Base-by-base conservation (phyloP, 2,329 filamentous ascomycete species). In the Cladosporium sp. region DNA sequence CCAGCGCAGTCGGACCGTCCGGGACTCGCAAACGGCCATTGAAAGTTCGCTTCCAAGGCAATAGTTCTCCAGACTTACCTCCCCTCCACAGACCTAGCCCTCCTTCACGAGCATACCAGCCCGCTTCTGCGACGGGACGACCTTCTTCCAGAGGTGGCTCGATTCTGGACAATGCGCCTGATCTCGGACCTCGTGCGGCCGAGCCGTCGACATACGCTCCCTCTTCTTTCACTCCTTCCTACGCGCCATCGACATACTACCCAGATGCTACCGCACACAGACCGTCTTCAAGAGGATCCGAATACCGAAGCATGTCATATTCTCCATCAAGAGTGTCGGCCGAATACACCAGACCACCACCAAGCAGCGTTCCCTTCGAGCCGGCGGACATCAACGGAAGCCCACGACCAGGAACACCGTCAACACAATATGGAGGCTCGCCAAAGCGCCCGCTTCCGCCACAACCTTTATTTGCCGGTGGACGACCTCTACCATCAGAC, bases 331-430 rank as follows among this genome's bases (percentile, higher is more conserved):
- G 71, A 57, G 72, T 65, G 18, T 74, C 75, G 3, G 72, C 73
- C 27, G 87, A 91, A 53, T 88, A 86, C 68, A 69, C 78, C 22
- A 79, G 87, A 45, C 86, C 87, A 7, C 84, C 88, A 2, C 80
- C 87, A 1, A 80, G 83, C 1, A 83, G 76, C 57, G 73, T 85
- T 19, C 78, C 83, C 3, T 97, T 93, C 68, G 93, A 97, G 68
- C 88, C 90, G 0, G 78, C 84, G 18, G 91, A 96, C 59, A 71
- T 97, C 52, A 92, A 97, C 62, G 93, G 93, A 42, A 91, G 82
- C 54, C 91, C 93, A 6, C 76, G 93, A 52, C 92, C 93, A 1
- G 92, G 92, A 4, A 96, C 92, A 0, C 90, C 92, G 1, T 90
- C 90, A 0, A 92, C 89, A 2, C 79, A 83, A 65, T 96, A 97